Evolutionary conservation across 139 green algal genomes (phyloP), one percentile per base, ranked within the genome.

Genomic region (Pleodorina starrii): DNA sequence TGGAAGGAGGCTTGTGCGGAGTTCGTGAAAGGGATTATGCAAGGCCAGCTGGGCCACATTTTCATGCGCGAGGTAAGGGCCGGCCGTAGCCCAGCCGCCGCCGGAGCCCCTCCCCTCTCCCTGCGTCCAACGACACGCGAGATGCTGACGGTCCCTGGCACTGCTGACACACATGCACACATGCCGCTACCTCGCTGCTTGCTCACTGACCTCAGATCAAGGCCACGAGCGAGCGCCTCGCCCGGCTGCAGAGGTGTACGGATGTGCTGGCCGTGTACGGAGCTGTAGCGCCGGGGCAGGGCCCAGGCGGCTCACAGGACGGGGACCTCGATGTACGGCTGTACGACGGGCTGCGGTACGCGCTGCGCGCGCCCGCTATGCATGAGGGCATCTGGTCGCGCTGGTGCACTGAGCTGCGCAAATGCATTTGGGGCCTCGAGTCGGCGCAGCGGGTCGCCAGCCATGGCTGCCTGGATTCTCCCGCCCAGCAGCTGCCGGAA

Each of bases 311-410:
- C 16, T 40, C 27, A 2, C 27, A 73, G 32, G 63, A 11, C 11
- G 27, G 32, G 27, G 16, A 73, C 29, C 19, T 40, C 21, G 63
- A 73, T 38, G 63, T 38, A 38, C 63, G 63, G 25, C 63, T 73
- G n/a, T 73, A 73, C 32, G 63, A 73, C n/a, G 63, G 63, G 63
- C 63, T 73, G 21, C 63, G 32, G 63, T 73, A 38, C 63, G 63
- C 63, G 14, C 63, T 73, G 63, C 11, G 63, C 6, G 11, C n/a
- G 21, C 63, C 63, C 27, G 63, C 63, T 16, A 73, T 73, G 63
- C 63, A 38, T 19, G 63, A 73, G 63, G 27, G 32, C 63, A 73
- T 73, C 63, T 73, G 68, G 68, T n/a, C 2, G 36, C 11, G 14
- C 19, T 76, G 68, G 68, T 76, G 68, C 35, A 29, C 2, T n/a